Evolutionary conservation across 164 flowering plant species (phyloP), one percentile per base, ranked within the genome.

Genomic region (Nymphaea thermarum): DNA sequence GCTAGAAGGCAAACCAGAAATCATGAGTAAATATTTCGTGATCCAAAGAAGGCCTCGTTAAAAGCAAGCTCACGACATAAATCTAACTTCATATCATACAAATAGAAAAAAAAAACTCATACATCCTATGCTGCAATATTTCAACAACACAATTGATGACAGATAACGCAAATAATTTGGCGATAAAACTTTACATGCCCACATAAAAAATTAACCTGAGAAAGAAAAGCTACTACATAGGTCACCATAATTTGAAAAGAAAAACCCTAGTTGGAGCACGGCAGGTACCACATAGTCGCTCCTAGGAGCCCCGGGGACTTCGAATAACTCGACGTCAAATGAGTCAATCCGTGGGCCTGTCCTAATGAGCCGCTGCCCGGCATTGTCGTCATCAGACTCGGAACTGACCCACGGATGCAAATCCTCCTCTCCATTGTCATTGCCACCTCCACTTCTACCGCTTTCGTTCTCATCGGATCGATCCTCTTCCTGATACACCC

Each of bases 321-420:
- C 98, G 5, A 89, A 91, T 4, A 96, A 97, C 71, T 94, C 98
- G 3, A 91, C 97, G 74, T 91, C 98, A 67, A 94, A 94, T 14
- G 98, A 94, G 80, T 94, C 97, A 10, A 94, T 72, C 42, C 92
- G 75, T 2, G 96, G 97, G 3, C 98, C 97, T 6, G 98, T 94
- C 11, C 98, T 83, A 69, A 94, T 84, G 85, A 94, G 71, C 45
- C 81, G 77, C 77, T 84, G 93, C 77, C 80, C 89, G 7, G 60
- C 80, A 72, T 69, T 80, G 43, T 86, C 90, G 4, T 91, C 96
- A 3, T 84, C 89, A 6, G 43, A 36, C 14, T 84, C 93, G n/a
- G 89, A 84, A 73, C 86, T 86, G 15, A 73, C 4, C 25, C 65
- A 72, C 60, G 63, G 45, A 6, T 71, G 71, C 4, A 43, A 70